Conservation (phyloP, 441 rosid genomes). For the Raphanus hybrid region DNA sequence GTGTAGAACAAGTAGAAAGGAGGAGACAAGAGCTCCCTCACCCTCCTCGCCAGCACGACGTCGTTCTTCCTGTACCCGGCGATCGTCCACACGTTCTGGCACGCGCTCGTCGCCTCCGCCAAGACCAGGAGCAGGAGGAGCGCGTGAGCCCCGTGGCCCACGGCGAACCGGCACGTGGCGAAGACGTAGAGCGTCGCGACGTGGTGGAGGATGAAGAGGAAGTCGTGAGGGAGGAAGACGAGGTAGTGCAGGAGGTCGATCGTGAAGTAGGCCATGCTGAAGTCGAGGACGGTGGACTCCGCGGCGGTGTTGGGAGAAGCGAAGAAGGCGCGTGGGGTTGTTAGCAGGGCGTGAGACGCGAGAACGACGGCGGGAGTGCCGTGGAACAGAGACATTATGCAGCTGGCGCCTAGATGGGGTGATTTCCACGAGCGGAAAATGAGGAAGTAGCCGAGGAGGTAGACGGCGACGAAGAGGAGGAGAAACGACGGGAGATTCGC, state of each 20-base stretch:
- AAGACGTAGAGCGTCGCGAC: constrained; percentile 75
- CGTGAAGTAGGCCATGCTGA: constrained; percentile 78
- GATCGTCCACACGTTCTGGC: constrained; percentile 77
- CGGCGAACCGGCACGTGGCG: constrained; percentile 65
- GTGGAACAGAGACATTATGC: constrained; percentile 72
- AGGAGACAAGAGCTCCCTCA: constrained; percentile 54
- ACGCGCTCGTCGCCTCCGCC: constrained; percentile 78
- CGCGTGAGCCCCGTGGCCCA: constrained; percentile 62
- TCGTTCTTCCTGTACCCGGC: constrained; percentile 50
- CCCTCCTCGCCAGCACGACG: constrained; percentile 48
- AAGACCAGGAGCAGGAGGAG: constrained; percentile 65
- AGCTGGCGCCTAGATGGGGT: constrained; percentile 72
- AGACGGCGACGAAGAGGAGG: constrained; percentile 50
- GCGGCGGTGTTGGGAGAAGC: constrained; percentile 58
- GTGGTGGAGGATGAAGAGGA: constrained; percentile 86
- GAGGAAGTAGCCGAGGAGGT: constrained; percentile 54
- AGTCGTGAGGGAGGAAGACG: constrained; percentile 60
- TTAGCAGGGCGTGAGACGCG: constrained; percentile 43
- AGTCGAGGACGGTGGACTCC: constrained; percentile 66
- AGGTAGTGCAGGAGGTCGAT: constrained; percentile 77
- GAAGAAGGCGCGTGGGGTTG: constrained; percentile 53
- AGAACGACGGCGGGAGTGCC: constrained; percentile 78
- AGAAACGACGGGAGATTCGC: constrained; percentile 49
- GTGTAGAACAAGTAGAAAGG: constrained; percentile 60
- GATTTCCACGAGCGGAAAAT: constrained; percentile 68